These are phyloP conservation scores for Ogataea siamensis DNA, from an alignment of 805 yeast species.

Conservation along the genomic window DNA sequence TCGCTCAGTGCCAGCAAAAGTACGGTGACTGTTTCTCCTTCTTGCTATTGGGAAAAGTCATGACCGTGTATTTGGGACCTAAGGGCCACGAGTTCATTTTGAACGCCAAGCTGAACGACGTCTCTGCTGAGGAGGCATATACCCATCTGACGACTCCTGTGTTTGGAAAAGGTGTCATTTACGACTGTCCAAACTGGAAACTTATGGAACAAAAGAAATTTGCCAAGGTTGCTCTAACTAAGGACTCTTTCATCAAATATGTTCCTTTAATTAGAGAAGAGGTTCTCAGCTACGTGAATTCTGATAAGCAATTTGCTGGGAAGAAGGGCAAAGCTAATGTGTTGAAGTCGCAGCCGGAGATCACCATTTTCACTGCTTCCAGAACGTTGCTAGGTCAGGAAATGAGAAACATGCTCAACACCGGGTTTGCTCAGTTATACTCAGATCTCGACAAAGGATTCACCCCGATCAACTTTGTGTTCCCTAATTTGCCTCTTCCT, in stretches of 20 bases:
- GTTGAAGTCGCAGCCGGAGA: conserved; percentile 85
- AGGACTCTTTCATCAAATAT: conserved; percentile 76
- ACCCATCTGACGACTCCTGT: conserved; percentile 98
- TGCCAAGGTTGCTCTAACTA: conserved; percentile 84
- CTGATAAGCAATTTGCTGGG: conserved; percentile 47
- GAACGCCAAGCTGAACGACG: conserved; percentile 85
- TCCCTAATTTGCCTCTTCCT: conserved; percentile 86
- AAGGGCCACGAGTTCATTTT: conserved; percentile 96
- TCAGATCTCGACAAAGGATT: conserved; percentile 95
- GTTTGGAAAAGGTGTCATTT: conserved; percentile 95
- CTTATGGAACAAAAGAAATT: conserved; percentile 99
- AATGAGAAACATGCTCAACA: conserved; percentile 77
- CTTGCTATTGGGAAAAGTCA: conserved; percentile 79
- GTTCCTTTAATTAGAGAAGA: conserved; percentile 89
- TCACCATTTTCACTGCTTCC: conserved; percentile 95
- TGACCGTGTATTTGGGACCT: conserved; percentile 97
- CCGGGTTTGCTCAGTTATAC: conserved; percentile 80
- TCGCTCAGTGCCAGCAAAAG: conserved; percentile 70
- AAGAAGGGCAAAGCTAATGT: conserved; percentile 57
- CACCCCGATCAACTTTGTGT: conserved; percentile 92
- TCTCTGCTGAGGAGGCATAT: conserved; percentile 95
- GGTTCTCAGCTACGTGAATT: conserved; percentile 60
- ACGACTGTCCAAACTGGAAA: conserved; percentile 91
- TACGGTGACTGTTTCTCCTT: conserved; percentile 94
- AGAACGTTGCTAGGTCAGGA: conserved; percentile 90